Evolutionary conservation across 78 protist species (phyloP).

Genomic region (Guillardia theta): DNA sequence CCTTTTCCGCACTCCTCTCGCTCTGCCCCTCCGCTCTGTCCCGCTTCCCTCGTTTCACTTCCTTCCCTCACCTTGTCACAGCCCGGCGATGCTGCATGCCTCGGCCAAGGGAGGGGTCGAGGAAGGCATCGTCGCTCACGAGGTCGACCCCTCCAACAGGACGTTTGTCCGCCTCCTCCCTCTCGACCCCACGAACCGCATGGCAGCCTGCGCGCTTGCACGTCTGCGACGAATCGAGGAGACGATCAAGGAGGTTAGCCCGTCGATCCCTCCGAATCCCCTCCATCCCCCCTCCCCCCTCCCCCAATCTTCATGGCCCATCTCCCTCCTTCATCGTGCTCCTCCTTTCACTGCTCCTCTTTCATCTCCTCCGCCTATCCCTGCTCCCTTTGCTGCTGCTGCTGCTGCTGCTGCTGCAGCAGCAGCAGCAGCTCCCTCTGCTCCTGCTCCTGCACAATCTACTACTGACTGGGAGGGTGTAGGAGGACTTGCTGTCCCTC

Average conservation of each 20-base stretch:
- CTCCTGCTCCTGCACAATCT: background rate
- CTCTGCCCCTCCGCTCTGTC: background rate
- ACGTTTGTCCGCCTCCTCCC: too few species aligned
- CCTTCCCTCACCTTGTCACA: too few species aligned
- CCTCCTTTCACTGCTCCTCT: background rate
- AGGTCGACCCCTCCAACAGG: too few species aligned
- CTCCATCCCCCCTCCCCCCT: background rate
- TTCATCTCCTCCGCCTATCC: too few species aligned
- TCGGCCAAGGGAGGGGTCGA: too few species aligned
- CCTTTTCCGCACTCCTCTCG: background rate
- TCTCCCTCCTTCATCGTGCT: too few species aligned
- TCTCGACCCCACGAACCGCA: too few species aligned
- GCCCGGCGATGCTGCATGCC: too few species aligned
- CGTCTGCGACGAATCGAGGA: too few species aligned
- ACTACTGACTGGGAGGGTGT: background rate
- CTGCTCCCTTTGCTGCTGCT: background rate
- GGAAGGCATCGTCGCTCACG: too few species aligned
- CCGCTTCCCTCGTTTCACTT: background rate
- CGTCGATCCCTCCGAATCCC: background rate
- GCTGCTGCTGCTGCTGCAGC: background rate
- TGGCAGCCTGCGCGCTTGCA: too few species aligned
- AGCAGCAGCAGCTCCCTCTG: background rate
- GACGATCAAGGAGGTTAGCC: too few species aligned
- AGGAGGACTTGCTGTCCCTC: slow-evolving; percentile 1
- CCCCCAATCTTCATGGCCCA: background rate